Evolutionary conservation across 2,329 filamentous ascomycete genomes (phyloP).

Genomic region (Clarireedia sp.): DNA sequence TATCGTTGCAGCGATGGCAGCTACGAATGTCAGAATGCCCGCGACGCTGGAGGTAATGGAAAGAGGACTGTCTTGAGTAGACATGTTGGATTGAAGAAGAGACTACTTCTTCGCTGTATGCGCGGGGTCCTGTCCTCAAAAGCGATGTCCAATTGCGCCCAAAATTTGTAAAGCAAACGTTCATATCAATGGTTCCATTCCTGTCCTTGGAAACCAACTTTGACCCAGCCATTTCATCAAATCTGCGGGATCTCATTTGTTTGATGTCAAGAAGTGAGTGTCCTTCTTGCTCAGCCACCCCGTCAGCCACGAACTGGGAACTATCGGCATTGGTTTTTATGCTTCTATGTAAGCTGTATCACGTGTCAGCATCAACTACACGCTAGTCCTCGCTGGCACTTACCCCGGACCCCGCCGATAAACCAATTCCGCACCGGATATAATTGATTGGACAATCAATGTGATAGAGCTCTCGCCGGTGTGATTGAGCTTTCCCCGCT

Average conservation of each 20-base stretch:
- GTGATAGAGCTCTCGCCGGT: too few species aligned
- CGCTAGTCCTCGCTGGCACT: background rate
- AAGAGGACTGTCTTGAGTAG: conserved; percentile 35
- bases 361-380: background rate
- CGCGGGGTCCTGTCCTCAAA: too few species aligned
- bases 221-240: too few species aligned
- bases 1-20: conserved; percentile 37
- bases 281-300: too few species aligned
- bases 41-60: conserved; percentile 37
- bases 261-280: too few species aligned
- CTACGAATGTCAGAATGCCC: conserved; percentile 41
- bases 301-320: background rate
- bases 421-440: background rate
- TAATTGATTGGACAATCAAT: background rate
- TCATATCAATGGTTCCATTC: too few species aligned
- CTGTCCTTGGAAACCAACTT: too few species aligned
- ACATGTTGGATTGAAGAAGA: background rate
- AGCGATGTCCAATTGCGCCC: too few species aligned
- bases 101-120: background rate
- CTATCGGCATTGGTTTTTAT: background rate
- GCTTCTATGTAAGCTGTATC: background rate
- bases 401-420: background rate
- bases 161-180: too few species aligned
- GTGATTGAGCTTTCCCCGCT: too few species aligned
- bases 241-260: too few species aligned